Evolutionary conservation across 768 basidiomycete genomes (phyloP), one percentile per base, ranked within the genome.

Genomic region (Termitomyces heimii): DNA sequence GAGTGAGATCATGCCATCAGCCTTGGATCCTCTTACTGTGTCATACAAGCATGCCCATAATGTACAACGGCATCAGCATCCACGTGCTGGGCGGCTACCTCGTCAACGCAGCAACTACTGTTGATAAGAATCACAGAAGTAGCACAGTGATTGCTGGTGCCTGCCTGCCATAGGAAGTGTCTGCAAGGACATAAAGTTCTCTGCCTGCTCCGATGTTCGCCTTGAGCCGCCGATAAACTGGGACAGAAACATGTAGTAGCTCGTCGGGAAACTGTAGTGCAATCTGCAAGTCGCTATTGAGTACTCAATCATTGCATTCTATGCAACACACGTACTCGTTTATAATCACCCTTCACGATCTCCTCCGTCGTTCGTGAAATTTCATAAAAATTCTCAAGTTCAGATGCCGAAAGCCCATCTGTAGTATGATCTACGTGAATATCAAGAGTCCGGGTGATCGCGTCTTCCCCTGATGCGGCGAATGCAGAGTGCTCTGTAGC

Each of bases 231-330:
- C 82, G 78, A 67, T 86, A 94, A 28, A 98, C 86, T 2, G 86
- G 85, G 16, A 98, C 94, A 0, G 93, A 93, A 62, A 90, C 85
- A 31, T 82, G 82, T 13, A 99, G 72, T 22, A 98, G 82, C 67
- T 96, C 92, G 68, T 99, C 97, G 0, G 97, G 96, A 63, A 98
- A 98, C 70, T 98, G 97, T 12, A 99, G 79, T 0, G 92, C 92
- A 50, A 94, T 82, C 88, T 94, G 64, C 26, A 35, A 14, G 18
- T 20, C 45, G 24, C 29, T 37, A 49, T 24, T 51, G 37, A 37
- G 56, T 20, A 54, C 34, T 20, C 31, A 10, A 28, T 39, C 1
- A 29, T 13, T 31, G 32, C 18, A 32, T 34, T 37, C 45, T 24
- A 34, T n/a, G 22, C 32, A 13, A 10, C 42, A 54, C 31, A 45